phyloP scores from a whole-genome alignment of 108 stramenopile species.

The Stephanodiscus minutulus region DNA sequence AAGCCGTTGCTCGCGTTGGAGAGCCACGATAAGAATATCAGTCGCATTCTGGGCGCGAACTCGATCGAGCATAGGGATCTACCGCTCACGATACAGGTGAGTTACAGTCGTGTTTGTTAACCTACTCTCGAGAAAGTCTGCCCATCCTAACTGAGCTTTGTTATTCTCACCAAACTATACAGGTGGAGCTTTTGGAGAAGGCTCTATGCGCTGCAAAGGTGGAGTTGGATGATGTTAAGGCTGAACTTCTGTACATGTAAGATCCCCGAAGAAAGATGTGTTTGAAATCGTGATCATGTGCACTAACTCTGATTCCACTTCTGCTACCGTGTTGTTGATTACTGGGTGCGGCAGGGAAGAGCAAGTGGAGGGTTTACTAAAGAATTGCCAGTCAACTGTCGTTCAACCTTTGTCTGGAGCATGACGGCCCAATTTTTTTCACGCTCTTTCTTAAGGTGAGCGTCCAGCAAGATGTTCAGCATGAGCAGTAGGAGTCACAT shows the following conservation, averaged over 20 bases:
- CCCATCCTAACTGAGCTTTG: slow-evolving; percentile 44
- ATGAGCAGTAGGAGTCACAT: too few species aligned
- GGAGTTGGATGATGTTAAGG: slow-evolving; percentile 54
- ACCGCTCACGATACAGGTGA: slow-evolving; percentile 41
- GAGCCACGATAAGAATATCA: slow-evolving; percentile 47
- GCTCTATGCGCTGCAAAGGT: slow-evolving; percentile 52
- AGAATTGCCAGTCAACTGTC: slow-evolving; percentile 9
- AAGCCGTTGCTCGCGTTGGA: slow-evolving; percentile 48
- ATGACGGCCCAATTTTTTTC: not conserved
- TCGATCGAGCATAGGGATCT: slow-evolving; percentile 49
- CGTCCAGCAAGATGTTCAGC: too few species aligned
- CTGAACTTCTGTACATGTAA: slow-evolving; percentile 43
- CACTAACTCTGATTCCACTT: not conserved
- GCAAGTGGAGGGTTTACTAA: slow-evolving; percentile 20
- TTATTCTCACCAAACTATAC: slow-evolving; percentile 42
- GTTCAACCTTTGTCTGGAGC: not conserved
- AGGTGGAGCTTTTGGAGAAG: slow-evolving; percentile 52
- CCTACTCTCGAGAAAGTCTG: slow-evolving; percentile 52
- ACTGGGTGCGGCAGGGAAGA: slow-evolving; percentile 3
- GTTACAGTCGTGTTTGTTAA: slow-evolving; percentile 35
- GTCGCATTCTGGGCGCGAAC: slow-evolving; percentile 43
- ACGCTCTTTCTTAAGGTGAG: too few species aligned
- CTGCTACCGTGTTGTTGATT: not conserved
- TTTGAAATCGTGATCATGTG: not conserved
- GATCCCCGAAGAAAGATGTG: slow-evolving; percentile 1